Evolutionary conservation across 1,284 basidiomycete genomes (phyloP).

Genomic region (Naganishia cerealis): DNA sequence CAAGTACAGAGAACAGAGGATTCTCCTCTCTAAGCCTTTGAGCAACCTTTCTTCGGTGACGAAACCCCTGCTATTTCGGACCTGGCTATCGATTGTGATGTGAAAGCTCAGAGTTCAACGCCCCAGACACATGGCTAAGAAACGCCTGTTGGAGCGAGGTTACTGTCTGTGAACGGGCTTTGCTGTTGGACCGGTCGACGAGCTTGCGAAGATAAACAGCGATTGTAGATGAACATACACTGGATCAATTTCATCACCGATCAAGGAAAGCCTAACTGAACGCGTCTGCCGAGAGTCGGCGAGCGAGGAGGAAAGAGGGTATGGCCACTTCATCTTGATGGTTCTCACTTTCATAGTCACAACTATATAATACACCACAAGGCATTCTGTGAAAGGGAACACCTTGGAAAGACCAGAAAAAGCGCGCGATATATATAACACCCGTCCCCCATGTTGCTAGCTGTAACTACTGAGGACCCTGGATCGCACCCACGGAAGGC

Average conservation of each 20-base stretch:
- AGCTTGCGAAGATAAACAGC: background rate
- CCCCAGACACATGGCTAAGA: too few species aligned
- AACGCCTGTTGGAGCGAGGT: background rate
- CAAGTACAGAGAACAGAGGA: background rate
- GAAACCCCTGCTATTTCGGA: too few species aligned
- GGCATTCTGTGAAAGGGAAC: background rate
- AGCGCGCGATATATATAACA: background rate
- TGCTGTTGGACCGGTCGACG: background rate
- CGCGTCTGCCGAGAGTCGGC: conserved; percentile 20
- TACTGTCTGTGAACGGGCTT: background rate
- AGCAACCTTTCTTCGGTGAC: background rate
- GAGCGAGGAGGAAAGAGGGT: background rate
- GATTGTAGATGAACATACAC: background rate
- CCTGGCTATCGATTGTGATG: too few species aligned
- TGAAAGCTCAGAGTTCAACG: too few species aligned
- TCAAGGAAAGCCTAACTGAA: conserved; percentile 8
- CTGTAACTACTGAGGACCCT: conserved; percentile 1
- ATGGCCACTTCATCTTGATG: background rate
- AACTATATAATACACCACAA: conserved; percentile 23
- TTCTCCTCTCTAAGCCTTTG: background rate
- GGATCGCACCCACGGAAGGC: conserved; percentile 6
- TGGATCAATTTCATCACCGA: background rate
- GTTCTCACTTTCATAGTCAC: conserved; percentile 24
- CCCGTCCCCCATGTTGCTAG: background rate
- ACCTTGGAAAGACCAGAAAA: background rate